A percentile compares a stretch with the other conserved stretches of the same genome.
Conservation (phyloP, 1,284 basidiomycete genomes). For the Sporisorium scitamineum region DNA sequence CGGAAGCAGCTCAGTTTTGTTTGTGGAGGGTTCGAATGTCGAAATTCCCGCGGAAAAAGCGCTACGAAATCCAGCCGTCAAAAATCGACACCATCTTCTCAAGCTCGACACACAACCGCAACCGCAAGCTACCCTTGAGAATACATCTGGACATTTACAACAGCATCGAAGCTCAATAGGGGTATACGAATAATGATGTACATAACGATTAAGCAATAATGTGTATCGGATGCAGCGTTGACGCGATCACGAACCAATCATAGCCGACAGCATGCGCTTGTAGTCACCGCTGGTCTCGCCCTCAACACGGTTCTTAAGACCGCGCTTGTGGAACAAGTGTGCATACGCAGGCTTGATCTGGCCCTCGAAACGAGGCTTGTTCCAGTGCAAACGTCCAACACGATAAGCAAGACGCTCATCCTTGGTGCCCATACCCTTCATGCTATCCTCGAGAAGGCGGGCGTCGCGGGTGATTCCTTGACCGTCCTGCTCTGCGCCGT, state of each 20-base stretch:
- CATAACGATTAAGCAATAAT: too few relatives aligned
- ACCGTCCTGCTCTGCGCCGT: conserved; percentile 64
- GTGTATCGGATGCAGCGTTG: not conserved
- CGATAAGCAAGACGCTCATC: conserved; percentile 59
- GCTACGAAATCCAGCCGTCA: not conserved
- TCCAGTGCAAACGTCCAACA: conserved; percentile 64
- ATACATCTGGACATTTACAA: conserved; percentile 5
- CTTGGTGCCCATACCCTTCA: conserved; percentile 67
- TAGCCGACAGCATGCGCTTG: conserved; percentile 54
- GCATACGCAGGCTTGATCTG: conserved; percentile 66
- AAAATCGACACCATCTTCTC: not conserved
- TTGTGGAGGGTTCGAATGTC: conserved; percentile 18
- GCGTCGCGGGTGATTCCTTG: conserved; percentile 65
- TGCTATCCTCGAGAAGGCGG: conserved; percentile 61
- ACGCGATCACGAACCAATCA: conserved; percentile 47
- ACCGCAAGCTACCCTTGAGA: not conserved
- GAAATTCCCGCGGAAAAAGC: conserved; percentile 8
- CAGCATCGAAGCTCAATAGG: not conserved
- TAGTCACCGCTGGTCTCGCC: conserved; percentile 64
- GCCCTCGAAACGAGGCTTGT: conserved; percentile 56
- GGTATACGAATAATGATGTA: conserved; percentile 25
- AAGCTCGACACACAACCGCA: not conserved
- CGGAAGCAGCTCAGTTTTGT: not conserved
- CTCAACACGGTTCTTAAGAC: conserved; percentile 57
- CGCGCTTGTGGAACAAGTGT: conserved; percentile 60